Evolutionary conservation across 805 yeast genomes (phyloP).

Genomic region (Cyberlindnera euphorbiae): DNA sequence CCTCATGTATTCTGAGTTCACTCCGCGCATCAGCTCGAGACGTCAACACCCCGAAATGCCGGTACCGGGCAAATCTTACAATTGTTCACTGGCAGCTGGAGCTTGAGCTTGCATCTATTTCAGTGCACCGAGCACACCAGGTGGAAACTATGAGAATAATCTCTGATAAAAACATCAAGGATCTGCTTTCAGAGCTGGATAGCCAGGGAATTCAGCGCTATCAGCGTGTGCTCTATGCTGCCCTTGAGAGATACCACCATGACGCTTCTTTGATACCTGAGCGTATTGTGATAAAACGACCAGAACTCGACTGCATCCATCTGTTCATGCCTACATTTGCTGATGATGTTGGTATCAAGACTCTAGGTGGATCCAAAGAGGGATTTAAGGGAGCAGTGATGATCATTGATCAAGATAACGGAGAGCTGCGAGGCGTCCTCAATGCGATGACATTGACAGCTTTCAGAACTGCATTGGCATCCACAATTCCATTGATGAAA

Average conservation of each 20-base stretch:
- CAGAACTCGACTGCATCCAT: slow-evolving; percentile 38
- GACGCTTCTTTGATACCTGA: slow-evolving; percentile 49
- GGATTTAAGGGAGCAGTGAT: slow-evolving; percentile 59
- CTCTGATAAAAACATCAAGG: slow-evolving; percentile 27
- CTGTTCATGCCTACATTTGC: slow-evolving; percentile 65
- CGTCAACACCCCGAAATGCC: too few relatives aligned
- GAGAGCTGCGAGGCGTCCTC: slow-evolving; percentile 46
- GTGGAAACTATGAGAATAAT: slow-evolving; percentile 34
- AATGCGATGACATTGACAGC: slow-evolving; percentile 60
- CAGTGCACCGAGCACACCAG: too few relatives aligned
- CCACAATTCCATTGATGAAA: slow-evolving; percentile 42
- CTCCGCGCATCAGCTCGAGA: too few relatives aligned
- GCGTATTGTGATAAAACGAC: slow-evolving; percentile 41
- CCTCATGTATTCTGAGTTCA: too few relatives aligned
- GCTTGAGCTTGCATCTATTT: too few relatives aligned
- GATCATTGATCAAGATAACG: slow-evolving; percentile 46
- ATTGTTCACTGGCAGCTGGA: too few relatives aligned
- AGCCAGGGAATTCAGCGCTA: slow-evolving; percentile 27
- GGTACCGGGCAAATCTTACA: too few relatives aligned
- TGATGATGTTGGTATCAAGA: slow-evolving; percentile 52
- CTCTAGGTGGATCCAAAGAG: slow-evolving; percentile 49
- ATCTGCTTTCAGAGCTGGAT: slow-evolving; percentile 28
- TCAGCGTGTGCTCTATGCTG: slow-evolving; percentile 33
- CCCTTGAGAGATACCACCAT: slow-evolving; percentile 36
- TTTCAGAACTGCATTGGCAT: slow-evolving; percentile 60